A percentile compares a stretch with the other conserved stretches of the same genome.
phyloP scores from a whole-genome alignment of 192 early-diverging fungal genomes.

The Allomyces macrogynus region DNA sequence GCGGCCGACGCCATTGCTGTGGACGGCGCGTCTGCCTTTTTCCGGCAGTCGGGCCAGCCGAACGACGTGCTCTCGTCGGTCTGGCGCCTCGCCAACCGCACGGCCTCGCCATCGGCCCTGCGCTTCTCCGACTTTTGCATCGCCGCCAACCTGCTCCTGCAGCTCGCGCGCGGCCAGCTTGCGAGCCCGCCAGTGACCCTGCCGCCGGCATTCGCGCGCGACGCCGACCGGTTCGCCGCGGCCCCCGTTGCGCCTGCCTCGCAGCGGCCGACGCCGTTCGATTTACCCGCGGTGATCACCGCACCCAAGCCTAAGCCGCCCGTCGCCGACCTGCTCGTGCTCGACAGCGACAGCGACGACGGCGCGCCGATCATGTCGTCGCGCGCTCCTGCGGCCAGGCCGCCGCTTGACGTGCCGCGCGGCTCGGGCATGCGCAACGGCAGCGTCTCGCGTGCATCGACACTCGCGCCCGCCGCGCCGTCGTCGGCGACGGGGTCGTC shows the following conservation, averaged over 20 bases:
- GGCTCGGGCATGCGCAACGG: not conserved
- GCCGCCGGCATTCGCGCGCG: not conserved
- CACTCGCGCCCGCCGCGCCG: too few species aligned
- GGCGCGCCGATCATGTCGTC: not conserved
- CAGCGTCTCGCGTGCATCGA: too few species aligned
- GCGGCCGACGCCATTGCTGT: not conserved
- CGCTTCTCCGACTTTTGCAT: not conserved
- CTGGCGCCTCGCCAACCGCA: not conserved
- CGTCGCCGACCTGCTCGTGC: not conserved
- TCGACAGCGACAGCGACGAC: not conserved
- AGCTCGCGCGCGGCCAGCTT: not conserved
- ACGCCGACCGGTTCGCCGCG: not conserved
- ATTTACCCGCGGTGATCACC: not conserved
- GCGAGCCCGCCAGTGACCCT: not conserved
- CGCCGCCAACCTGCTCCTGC: not conserved
- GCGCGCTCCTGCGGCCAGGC: too few species aligned
- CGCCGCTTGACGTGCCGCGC: too few species aligned
- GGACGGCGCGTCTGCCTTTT: not conserved
- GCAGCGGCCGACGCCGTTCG: not conserved
- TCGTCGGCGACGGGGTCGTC: not conserved
- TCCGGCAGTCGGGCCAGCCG: not conserved
- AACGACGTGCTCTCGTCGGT: not conserved
- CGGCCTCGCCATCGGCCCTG: not conserved
- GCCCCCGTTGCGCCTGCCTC: not conserved
- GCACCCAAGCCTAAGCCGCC: not conserved